Conservation (phyloP, 345 rosid genomes). For the Arabis hirsuta region DNA sequence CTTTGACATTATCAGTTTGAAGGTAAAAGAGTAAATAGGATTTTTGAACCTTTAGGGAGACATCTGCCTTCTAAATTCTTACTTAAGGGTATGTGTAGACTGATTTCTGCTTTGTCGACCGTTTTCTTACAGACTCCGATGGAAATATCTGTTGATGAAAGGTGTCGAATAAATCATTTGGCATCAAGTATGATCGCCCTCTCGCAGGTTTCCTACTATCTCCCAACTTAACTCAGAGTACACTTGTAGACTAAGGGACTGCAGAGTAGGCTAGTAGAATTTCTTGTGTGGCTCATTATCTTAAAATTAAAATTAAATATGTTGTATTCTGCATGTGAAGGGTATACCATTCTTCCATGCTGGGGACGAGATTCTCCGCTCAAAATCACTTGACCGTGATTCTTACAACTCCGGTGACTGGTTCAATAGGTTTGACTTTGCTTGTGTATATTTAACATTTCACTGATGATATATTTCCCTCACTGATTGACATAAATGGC, state of each 20-base stretch:
- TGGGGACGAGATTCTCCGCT: slow-evolving; percentile 94
- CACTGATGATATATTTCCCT: background rate
- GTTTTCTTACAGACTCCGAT: slow-evolving; percentile 66
- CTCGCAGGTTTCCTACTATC: slow-evolving; percentile 64
- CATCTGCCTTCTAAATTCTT: slow-evolving; percentile 9
- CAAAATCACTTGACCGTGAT: slow-evolving; percentile 96
- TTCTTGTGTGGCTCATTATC: slow-evolving; percentile 17
- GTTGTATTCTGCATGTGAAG: slow-evolving; percentile 45
- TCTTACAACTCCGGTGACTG: slow-evolving; percentile 98
- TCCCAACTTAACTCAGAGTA: slow-evolving; percentile 14
- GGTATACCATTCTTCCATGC: slow-evolving; percentile 95
- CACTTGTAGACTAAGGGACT: slow-evolving; percentile 22
- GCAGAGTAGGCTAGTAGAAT: slow-evolving; percentile 7
- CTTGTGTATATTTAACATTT: slow-evolving; percentile 10
- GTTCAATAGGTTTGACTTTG: slow-evolving; percentile 76
- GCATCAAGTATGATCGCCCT: slow-evolving; percentile 81
- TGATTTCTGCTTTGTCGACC: slow-evolving; percentile 30
- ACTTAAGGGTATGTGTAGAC: slow-evolving; percentile 14
- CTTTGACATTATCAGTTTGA: slow-evolving; percentile 80
- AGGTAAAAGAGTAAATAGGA: slow-evolving; percentile 53
- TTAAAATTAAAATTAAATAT: background rate
- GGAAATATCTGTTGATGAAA: slow-evolving; percentile 72
- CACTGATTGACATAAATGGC: slow-evolving; percentile 9
- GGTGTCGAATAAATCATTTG: slow-evolving; percentile 90
- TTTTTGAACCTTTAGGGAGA: slow-evolving; percentile 10